Evolutionary conservation across 225 moss, liverwort and hornwort genomes (phyloP), one percentile per base, ranked within the genome.

Genomic region (Pseudoscleropodium purum): DNA sequence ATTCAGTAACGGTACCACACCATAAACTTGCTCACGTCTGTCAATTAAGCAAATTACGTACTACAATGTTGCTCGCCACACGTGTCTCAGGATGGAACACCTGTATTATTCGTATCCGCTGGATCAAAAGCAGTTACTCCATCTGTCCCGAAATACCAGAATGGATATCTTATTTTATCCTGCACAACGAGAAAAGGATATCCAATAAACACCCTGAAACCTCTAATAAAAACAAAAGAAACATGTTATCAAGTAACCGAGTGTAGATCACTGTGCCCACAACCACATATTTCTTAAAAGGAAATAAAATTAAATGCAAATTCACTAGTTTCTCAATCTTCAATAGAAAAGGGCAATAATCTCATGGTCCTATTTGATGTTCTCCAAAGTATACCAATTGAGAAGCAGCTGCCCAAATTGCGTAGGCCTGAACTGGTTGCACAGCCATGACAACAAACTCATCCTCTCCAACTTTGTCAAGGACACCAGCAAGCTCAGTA

Each of bases 121-220:
- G 96, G 98, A 90, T 98, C 98, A 77, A 97, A 96, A 57, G 97
- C 96, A 91, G 98, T 98, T 56, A 95, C 97, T 94, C 98, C 98
- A 90, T 98, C 98, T 18, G 95, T 95, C 63, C 98, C 98, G 59
- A 98, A 97, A 80, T 98, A 98, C 98, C 97, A 98, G 91, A 94
- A 97, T 70, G 98, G 98, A 91, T 90, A 98, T 81, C 92, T 90
- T 68, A 92, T 88, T 84, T 90, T 98, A 63, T 92, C 95, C 98
- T 98, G 96, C 54, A 90, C 57, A 89, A 59, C 26, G 39, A 85
- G 63, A 83, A 30, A 57, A 65, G n/a, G 30, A 73, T 25, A 16
- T 54, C 54, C 66, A 63, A 74, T 77, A 82, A 79, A 79, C 33
- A 31, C 37, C 25, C 45, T 67, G 75, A 83, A 39, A 63, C 30